Conservation (phyloP, 202 grass and related monocot genomes). For the Carex arenaria region DNA sequence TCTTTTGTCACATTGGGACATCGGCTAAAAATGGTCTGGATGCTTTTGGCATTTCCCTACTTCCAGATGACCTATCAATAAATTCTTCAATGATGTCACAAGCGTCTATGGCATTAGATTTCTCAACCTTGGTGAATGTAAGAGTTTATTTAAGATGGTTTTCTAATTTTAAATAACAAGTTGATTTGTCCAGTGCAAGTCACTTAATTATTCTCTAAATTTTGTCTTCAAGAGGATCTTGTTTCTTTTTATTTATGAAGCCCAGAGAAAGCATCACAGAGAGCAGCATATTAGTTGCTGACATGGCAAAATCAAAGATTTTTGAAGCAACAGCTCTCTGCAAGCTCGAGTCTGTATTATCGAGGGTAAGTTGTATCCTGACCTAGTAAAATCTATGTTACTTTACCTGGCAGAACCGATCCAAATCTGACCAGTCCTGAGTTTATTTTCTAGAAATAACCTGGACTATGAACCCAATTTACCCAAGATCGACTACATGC, state of each 20-base stretch:
- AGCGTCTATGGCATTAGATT: constrained; percentile 9
- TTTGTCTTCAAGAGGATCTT: constrained; percentile 12
- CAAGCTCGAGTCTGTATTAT: constrained; percentile 52
- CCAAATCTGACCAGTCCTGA: background rate
- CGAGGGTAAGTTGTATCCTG: constrained; percentile 33
- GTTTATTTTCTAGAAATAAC: background rate
- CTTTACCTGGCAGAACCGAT: background rate
- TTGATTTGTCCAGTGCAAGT: background rate
- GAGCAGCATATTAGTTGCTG: background rate
- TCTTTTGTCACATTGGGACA: constrained; percentile 23
- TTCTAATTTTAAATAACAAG: background rate
- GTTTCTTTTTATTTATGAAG: constrained; percentile 28
- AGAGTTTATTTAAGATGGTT: background rate
- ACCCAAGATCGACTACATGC: background rate
- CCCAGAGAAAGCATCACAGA: constrained; percentile 4
- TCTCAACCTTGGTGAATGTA: constrained; percentile 32
- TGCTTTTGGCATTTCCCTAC: constrained; percentile 49
- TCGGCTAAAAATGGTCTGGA: constrained; percentile 30
- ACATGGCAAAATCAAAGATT: background rate
- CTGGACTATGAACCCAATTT: background rate
- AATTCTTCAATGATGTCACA: constrained; percentile 26
- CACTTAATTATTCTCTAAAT: background rate
- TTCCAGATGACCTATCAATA: constrained; percentile 44
- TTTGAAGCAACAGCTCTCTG: constrained; percentile 39
- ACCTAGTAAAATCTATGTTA: background rate